phyloP scores from a whole-genome alignment of 495 filamentous ascomycete species.

The Stereocaulon alpinum region DNA sequence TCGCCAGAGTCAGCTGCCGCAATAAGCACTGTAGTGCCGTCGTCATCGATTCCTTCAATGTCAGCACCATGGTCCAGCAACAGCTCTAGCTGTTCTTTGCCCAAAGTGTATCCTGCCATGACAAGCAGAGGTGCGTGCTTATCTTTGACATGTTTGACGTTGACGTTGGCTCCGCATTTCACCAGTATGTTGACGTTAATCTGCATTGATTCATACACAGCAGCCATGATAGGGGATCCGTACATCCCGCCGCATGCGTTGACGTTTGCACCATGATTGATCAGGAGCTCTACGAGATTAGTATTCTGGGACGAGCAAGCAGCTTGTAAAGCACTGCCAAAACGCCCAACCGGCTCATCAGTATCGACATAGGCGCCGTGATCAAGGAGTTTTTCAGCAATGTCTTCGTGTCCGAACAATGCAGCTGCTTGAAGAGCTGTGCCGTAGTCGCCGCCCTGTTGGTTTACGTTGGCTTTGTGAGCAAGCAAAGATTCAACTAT shows the following conservation, averaged over 20 bases:
- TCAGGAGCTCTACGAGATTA: slow-evolving; percentile 16
- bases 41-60: slow-evolving; percentile 4
- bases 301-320: slow-evolving; percentile 16
- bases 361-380: slow-evolving; percentile 26
- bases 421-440: slow-evolving; percentile 25
- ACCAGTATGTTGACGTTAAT: slow-evolving; percentile 17
- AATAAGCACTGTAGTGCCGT: slow-evolving; percentile 8
- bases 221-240: slow-evolving; percentile 17
- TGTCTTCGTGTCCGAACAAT: slow-evolving; percentile 17
- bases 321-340: slow-evolving; percentile 25
- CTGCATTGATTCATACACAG: slow-evolving; percentile 12
- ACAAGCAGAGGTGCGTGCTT: slow-evolving; percentile 9
- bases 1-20: slow-evolving; percentile 4
- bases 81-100: slow-evolving; percentile 28
- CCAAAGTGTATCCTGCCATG: slow-evolving; percentile 9
- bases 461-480: slow-evolving; percentile 19
- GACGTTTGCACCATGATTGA: slow-evolving; percentile 20
- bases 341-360: slow-evolving; percentile 15
- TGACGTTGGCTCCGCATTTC: slow-evolving; percentile 17
- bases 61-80: slow-evolving; percentile 39
- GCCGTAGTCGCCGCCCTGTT: slow-evolving; percentile 19
- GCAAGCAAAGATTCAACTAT: slow-evolving; percentile 12
- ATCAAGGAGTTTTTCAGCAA: slow-evolving; percentile 23
- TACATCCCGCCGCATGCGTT: slow-evolving; percentile 14
- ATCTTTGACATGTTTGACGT: slow-evolving; percentile 3